Evolutionary conservation across 2,329 filamentous ascomycete genomes (phyloP).

Genomic region (Curvularia sp.): DNA sequence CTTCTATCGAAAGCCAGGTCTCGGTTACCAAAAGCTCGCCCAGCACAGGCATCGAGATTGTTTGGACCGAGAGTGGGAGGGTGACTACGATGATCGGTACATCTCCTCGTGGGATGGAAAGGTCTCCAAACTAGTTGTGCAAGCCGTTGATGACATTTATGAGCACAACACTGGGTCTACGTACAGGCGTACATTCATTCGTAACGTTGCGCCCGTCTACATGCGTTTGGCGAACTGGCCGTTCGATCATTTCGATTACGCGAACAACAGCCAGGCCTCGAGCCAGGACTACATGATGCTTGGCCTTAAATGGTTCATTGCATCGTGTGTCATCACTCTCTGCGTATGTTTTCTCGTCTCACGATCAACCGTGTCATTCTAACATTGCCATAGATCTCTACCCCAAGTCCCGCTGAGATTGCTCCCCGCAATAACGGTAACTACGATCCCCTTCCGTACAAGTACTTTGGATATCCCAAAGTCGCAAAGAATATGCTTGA

Average conservation of each 20-base stretch:
- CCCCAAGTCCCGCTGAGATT: constrained; percentile 25
- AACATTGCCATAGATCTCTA: constrained; percentile 29
- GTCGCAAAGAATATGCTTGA: constrained; percentile 41
- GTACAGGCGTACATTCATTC: constrained; percentile 42
- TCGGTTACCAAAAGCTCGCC: constrained; percentile 36
- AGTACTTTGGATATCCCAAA: constrained; percentile 42
- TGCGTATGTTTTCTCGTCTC: constrained; percentile 28
- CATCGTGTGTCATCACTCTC: constrained; percentile 33
- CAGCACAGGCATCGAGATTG: constrained; percentile 34
- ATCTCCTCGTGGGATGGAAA: constrained; percentile 42
- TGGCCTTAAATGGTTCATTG: constrained; percentile 41
- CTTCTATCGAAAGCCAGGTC: constrained; percentile 37
- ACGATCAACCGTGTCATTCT: neutral
- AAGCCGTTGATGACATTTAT: constrained; percentile 44
- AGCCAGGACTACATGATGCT: constrained; percentile 37
- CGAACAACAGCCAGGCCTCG: constrained; percentile 26
- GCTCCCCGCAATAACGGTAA: constrained; percentile 30
- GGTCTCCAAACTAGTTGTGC: constrained; percentile 41
- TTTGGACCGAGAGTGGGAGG: constrained; percentile 36
- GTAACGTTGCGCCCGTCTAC: constrained; percentile 37
- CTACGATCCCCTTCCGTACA: constrained; percentile 42
- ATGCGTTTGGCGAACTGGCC: constrained; percentile 45
- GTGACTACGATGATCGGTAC: constrained; percentile 43
- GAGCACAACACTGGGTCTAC: constrained; percentile 37
- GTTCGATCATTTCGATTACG: constrained; percentile 38